Base-by-base conservation (phyloP, 495 filamentous ascomycete species). In the Sordaria brevicollis region DNA sequence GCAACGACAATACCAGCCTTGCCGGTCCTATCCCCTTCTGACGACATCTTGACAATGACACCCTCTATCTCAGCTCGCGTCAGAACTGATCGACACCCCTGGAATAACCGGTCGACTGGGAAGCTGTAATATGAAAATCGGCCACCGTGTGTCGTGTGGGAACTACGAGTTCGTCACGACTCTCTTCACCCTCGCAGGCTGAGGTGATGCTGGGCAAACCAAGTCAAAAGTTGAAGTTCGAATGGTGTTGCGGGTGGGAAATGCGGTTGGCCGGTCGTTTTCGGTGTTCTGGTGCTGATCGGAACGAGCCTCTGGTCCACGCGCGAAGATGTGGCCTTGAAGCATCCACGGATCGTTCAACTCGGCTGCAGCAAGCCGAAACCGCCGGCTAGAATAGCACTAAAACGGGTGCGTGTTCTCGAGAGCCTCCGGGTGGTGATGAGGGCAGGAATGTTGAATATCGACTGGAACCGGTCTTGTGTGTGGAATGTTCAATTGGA, bases 1-100 rank as follows among this genome's bases (percentile, higher is more conserved):
- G 83, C 80, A 72, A 77, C 78, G 69, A 85, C 81, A 65, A 84
- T 76, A 72, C 83, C 83, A 74, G 81, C 82, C 79, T 81, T 84
- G 77, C 83, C 83, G 68, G 81, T 82, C 71, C 71, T 69, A 17
- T 68, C 70, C 36, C 65, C 31, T 69, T 71, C 73, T 66, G 73
- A 74, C 38, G 79, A 74, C 82, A 84, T 84, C 68, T 36, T 77
- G 77, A 75, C 69, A 57, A 41, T 49, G 25, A 17, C 13, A 62
- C 21, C 15, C 25, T 11, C 25, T 13, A 15, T 29, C 25, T 13
- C 49, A 17, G 17, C 2, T 31, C 17, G 8, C 17, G 25, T 62
- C 25, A 13, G 49, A 29, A 31, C 49, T 62, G 49, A 62, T 62
- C 49, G 13, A 62, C 49, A 62, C 49, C 49, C 49, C 49, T 62